Percentiles rank a stretch among this genome's conserved stretches.
Evolutionary conservation across 805 yeast genomes (phyloP).

Genomic region (Helenozyma rhizophorensis): DNA sequence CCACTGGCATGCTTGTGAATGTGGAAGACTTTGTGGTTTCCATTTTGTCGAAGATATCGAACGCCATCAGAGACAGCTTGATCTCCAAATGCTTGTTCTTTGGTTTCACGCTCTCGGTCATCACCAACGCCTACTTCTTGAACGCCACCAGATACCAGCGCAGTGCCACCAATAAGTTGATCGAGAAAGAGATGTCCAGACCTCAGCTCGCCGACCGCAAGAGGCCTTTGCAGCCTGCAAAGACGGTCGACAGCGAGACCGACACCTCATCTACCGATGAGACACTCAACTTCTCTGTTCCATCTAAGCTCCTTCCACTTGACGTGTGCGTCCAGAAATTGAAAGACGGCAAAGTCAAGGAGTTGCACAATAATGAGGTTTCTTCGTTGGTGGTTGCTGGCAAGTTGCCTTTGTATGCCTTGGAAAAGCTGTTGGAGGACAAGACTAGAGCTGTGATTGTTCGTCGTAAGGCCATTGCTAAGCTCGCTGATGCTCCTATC

Average conservation of each 20-base stretch:
- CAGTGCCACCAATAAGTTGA: constrained; percentile 36
- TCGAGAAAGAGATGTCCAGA: constrained; percentile 34
- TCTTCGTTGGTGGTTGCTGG: constrained; percentile 66
- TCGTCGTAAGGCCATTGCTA: constrained; percentile 90
- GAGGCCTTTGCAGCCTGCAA: not conserved
- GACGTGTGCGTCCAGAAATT: constrained; percentile 61
- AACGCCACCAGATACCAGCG: constrained; percentile 77
- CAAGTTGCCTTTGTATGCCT: constrained; percentile 85
- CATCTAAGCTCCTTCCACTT: constrained; percentile 38
- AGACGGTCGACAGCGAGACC: constrained; percentile 3
- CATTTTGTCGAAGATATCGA: constrained; percentile 52
- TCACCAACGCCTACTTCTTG: constrained; percentile 78
- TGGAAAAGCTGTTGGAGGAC: constrained; percentile 87
- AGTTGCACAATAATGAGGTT: constrained; percentile 70
- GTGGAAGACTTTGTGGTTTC: constrained; percentile 57
- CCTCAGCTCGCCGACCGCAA: constrained; percentile 15
- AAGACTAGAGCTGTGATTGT: constrained; percentile 89
- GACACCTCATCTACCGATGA: constrained; percentile 19
- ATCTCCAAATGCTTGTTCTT: constrained; percentile 74
- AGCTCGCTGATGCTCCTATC: constrained; percentile 75
- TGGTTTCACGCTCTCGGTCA: constrained; percentile 68
- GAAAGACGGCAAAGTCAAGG: constrained; percentile 67
- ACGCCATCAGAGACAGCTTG: constrained; percentile 73
- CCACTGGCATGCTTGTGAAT: constrained; percentile 51
- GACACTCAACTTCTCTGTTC: constrained; percentile 22